Base-by-base conservation (phyloP, 192 early-diverging fungal species). In the Pilobolus umbonatus region DNA sequence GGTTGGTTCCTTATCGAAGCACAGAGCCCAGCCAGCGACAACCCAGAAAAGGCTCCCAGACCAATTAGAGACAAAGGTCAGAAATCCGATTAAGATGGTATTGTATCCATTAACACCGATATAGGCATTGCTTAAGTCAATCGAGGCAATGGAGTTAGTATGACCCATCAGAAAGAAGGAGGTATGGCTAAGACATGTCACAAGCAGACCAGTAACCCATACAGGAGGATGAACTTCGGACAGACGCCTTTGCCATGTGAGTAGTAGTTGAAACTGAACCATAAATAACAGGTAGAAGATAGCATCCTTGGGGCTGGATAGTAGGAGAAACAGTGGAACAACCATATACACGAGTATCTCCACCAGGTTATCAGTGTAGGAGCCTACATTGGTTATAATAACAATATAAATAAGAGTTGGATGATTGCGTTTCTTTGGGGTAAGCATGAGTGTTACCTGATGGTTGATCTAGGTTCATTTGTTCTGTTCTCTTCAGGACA, bases 51-150 rank as follows among this genome's bases (percentile, higher is more conserved):
- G 64, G 14, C 81, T 79, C 1, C 83, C 88, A 0, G 83, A 69
- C 88, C 88, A 91, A 67, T 88, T 91, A 26, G 73, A 69, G 10
- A 77, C 56, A 68, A 88, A 91, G 4, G 85, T 80, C n/a, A 88
- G 65, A 5, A 84, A 34, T 3, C 88, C 87, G 11, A 87, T 85
- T 28, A 78, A 34, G 1, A 35, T 49, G 26, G 81, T 75, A 62
- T 78, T 74, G 69, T 88, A 91, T 5, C 72, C 73, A 38, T 81
- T 74, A 28, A 91, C 80, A 4, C 88, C 88, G 4, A 82, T 78
- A 56, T 91, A 91, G 2, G 87, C 80, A 48, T 85, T 85, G 57
- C 87, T 84, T 19, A 91, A 70, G 45, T 91, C 88, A n/a, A 88
- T 71, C 9, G 87, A 85, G 0, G 88, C 84, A 19, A 91, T 83